These are phyloP conservation scores for Gossypium mustelinum DNA, from an alignment of 345 rosid genomes.

Conservation along the genomic window DNA sequence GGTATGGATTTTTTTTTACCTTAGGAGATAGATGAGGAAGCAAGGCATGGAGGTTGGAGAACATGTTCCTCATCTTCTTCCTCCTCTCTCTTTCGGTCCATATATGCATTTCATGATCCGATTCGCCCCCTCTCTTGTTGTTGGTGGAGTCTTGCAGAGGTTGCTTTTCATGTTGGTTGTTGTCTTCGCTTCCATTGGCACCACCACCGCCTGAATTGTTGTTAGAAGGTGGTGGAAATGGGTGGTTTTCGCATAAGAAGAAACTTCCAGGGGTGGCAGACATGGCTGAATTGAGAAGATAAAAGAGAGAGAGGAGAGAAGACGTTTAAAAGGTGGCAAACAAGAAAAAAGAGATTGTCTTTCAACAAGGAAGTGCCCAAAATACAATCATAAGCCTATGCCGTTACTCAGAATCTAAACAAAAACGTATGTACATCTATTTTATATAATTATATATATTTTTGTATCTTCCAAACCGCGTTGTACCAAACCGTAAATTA, in stretches of 20 bases:
- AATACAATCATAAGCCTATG: conserved; percentile 56
- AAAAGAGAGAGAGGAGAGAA: background rate
- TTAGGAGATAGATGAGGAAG: conserved; percentile 76
- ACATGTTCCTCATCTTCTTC: conserved; percentile 77
- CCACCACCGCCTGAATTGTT: too few species aligned
- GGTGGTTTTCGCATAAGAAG: too few species aligned
- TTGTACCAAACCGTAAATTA: too few species aligned
- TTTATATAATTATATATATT: too few species aligned
- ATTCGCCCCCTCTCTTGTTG: conserved; percentile 22
- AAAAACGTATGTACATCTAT: conserved; percentile 24
- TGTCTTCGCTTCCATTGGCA: too few species aligned
- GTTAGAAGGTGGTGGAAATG: too few species aligned
- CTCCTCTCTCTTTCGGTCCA: conserved; percentile 81
- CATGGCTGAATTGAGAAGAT: background rate
- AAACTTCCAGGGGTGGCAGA: too few species aligned
- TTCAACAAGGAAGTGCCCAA: conserved; percentile 25
- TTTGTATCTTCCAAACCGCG: too few species aligned
- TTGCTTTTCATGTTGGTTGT: too few species aligned
- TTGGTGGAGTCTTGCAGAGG: too few species aligned
- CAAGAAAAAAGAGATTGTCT: conserved; percentile 13
- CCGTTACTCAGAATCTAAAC: conserved; percentile 53
- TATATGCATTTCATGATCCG: conserved; percentile 57
- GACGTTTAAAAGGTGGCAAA: conserved; percentile 22
- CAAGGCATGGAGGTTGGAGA: conserved; percentile 57
- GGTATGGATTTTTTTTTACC: conserved; percentile 31